phyloP scores from a whole-genome alignment of 768 basidiomycete species.

The Phylloporus arenicola region DNA sequence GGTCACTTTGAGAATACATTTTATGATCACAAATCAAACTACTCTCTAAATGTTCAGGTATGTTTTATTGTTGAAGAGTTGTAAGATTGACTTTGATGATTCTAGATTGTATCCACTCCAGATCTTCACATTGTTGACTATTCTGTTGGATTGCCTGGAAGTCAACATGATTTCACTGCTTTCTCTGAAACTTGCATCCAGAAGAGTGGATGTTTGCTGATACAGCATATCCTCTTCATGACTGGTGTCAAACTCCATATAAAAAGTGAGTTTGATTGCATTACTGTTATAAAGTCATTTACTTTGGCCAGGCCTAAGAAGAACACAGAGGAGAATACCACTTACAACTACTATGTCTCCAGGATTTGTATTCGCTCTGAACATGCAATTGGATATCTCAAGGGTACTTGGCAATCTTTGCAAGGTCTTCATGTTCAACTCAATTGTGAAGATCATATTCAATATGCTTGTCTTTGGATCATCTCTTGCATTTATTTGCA shows the following conservation, averaged over 20 bases:
- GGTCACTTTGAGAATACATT: conserved; percentile 32
- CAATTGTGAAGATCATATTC: conserved; percentile 4
- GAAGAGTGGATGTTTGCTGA: conserved; percentile 36
- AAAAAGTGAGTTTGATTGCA: conserved; percentile 16
- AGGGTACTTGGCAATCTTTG: conserved; percentile 26
- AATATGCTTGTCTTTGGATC: conserved; percentile 12
- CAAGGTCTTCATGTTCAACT: conserved; percentile 9
- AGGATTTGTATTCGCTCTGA: conserved; percentile 29
- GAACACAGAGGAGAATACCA: neutral
- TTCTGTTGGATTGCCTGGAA: conserved; percentile 28
- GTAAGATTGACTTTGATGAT: neutral
- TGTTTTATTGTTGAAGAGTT: neutral
- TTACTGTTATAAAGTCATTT: no score
- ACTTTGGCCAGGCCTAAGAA: conserved; percentile 2
- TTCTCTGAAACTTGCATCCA: conserved; percentile 22
- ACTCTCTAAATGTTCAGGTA: conserved; percentile 6
- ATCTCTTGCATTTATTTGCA: conserved; percentile 15
- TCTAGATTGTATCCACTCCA: conserved; percentile 13
- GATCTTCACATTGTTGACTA: conserved; percentile 27
- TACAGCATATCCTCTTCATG: conserved; percentile 34
- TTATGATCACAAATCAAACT: conserved; percentile 15
- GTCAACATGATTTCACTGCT: conserved; percentile 31
- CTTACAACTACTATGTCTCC: conserved; percentile 33
- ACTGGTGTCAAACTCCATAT: conserved; percentile 29
- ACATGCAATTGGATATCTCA: conserved; percentile 37